Evolutionary conservation across 2,329 filamentous ascomycete genomes (phyloP), one percentile per base, ranked within the genome.

Genomic region (Drechslerella dactyloides): DNA sequence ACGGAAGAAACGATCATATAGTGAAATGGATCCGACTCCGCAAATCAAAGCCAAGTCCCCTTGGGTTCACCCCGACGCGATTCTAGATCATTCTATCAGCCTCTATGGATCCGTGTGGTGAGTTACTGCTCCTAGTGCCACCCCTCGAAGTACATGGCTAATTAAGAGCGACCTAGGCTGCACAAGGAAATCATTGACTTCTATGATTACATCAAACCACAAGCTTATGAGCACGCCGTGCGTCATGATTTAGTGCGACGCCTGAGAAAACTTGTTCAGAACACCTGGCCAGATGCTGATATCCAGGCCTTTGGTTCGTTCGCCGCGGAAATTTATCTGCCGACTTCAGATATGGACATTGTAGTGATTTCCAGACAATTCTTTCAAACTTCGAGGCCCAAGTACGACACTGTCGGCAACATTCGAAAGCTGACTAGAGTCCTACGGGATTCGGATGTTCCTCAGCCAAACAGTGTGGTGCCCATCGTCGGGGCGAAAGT

Each of bases 181-280:
- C 92, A 97, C 79, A 91, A 92, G 77, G 94, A 99, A 79, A 88
- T 97, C 48, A 82, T 90, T 30, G 90, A 96, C 76, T 97, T 97
- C 78, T 96, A 93, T 78, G 83, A 93, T 37, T 96, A 89, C 78
- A 89, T 96, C 33, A 87, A 85, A 73, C 94, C 94, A 1, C 85
- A 86, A 51, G 80, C 85, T 1, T 94, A 90, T 76, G 94, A 99
- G 79, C 84, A 92, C 73, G 82, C 83, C 1, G 86, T 96, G 61
- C 90, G 94, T 8, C 80, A 84, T 19, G 85, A 90, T 52, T 81
- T 99, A 13, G 84, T 97, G 35, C 81, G 86, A 1, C 87, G 91
- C 17, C 82, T 97, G 1, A 83, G 86, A 55, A 77, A 78, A 17
- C 83, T 84, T 1, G 83, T 96, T 76, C 83, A 82, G 68, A 82